A percentile compares a stretch with the other conserved stretches of the same genome.
phyloP scores from a whole-genome alignment of 2,329 filamentous ascomycete genomes.

The Fusarium incarnatum region DNA sequence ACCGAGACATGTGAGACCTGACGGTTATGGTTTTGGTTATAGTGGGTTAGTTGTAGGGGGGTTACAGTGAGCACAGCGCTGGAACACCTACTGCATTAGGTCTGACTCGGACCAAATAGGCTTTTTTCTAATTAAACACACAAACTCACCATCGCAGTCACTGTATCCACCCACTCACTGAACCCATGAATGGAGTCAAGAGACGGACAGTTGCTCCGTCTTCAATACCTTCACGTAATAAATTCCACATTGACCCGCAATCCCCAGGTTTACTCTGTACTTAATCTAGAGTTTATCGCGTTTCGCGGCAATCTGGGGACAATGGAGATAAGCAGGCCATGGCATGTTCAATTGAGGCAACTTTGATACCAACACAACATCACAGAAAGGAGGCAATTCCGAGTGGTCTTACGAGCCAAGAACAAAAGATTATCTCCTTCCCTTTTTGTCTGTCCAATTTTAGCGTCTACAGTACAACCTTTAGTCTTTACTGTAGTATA shows the following conservation, averaged over 20 bases:
- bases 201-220: background rate
- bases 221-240: constrained; percentile 12
- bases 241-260: constrained; percentile 16
- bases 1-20: background rate
- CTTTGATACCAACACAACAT: background rate
- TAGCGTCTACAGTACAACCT: background rate
- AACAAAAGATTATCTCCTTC: constrained; percentile 21
- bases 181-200: background rate
- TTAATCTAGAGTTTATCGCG: constrained; percentile 2
- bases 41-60: too few relatives aligned
- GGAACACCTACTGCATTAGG: background rate
- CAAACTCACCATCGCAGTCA: too few relatives aligned
- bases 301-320: background rate
- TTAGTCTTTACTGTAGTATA: background rate
- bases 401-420: background rate
- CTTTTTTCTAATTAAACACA: background rate
- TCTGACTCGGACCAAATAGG: background rate
- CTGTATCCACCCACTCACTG: background rate
- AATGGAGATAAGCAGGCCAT: background rate
- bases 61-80: background rate
- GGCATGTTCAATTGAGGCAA: background rate
- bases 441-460: constrained; percentile 15
- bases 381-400: background rate
- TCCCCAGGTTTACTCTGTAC: constrained; percentile 9
- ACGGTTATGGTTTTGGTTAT: background rate